These are phyloP conservation scores for Amaranthus cruentus DNA, from an alignment of 148 eudicot genomes.

Conservation along the genomic window DNA sequence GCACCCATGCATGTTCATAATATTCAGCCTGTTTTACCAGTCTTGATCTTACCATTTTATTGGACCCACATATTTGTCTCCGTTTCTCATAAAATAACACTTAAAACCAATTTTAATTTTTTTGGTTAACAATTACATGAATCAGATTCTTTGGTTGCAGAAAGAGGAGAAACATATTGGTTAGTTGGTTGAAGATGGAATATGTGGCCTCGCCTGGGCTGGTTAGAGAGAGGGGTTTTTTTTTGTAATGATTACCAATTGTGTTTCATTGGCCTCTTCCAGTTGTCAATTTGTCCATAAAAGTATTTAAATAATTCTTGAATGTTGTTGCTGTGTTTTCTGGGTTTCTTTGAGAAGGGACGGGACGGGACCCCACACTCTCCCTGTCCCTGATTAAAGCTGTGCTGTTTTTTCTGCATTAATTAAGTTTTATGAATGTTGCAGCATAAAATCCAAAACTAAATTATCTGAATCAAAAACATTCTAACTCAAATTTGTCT, in stretches of 20 bases:
- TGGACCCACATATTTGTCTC: too few relatives aligned
- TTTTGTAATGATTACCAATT: conserved; percentile 49
- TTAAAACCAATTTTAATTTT: too few relatives aligned
- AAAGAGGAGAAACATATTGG: conserved; percentile 2
- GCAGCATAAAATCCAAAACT: conserved; percentile 8
- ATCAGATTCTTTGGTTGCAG: neutral
- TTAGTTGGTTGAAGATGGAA: conserved; percentile 13
- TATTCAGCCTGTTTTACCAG: too few relatives aligned
- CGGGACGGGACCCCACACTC: conserved; percentile 20
- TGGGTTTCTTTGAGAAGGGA: conserved; percentile 9
- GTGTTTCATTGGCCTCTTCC: conserved; percentile 46
- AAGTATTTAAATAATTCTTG: neutral
- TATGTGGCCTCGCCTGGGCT: conserved; percentile 16
- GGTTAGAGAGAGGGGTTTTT: conserved; percentile 9
- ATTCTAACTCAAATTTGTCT: conserved; percentile 21
- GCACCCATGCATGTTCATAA: conserved; percentile 39
- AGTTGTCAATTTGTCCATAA: conserved; percentile 39
- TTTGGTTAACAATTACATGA: neutral
- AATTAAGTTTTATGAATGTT: conserved; percentile 17
- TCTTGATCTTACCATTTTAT: too few relatives aligned
- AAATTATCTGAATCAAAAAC: conserved; percentile 17
- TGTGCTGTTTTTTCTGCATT: conserved; percentile 16
- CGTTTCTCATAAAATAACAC: too few relatives aligned
- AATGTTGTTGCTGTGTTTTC: neutral
- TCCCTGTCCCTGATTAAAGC: conserved; percentile 32